A percentile compares a stretch with the other conserved stretches of the same genome.
These are phyloP conservation scores for Podospora didyma DNA, from an alignment of 495 filamentous ascomycete species.

Conservation along the genomic window DNA sequence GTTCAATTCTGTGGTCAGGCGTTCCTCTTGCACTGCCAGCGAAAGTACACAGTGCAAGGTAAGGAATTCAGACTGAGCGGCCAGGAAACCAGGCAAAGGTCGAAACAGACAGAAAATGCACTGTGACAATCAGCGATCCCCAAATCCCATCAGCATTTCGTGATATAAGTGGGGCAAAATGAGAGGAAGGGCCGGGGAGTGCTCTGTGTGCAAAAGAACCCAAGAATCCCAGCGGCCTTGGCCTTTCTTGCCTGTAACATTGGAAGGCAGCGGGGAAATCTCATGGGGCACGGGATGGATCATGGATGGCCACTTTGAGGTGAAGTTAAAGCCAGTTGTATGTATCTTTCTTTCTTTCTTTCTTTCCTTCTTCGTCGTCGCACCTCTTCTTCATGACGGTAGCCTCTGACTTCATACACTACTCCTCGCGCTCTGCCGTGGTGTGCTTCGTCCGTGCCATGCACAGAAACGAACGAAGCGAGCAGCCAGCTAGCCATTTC, in stretches of 20 bases:
- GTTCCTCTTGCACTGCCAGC: neutral
- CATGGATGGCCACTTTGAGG: no score
- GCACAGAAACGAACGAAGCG: slow-evolving; percentile 11
- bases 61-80: neutral
- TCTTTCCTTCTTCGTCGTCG: neutral
- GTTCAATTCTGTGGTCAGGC: slow-evolving; percentile 9
- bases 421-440: no score
- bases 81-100: slow-evolving; percentile 7
- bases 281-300: no score
- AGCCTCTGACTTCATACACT: no score
- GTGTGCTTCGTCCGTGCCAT: no score
- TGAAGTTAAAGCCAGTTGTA: slow-evolving; percentile 5
- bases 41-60: slow-evolving; percentile 13
- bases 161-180: slow-evolving; percentile 1
- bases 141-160: neutral
- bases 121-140: slow-evolving; percentile 8
- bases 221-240: neutral
- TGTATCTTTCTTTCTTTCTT: neutral
- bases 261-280: neutral
- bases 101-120: slow-evolving; percentile 8
- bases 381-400: no score
- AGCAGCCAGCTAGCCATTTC: slow-evolving; percentile 14
- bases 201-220: slow-evolving; percentile 7
- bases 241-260: neutral
- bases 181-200: slow-evolving; percentile 4